Conservation (phyloP, 2,329 filamentous ascomycete species). For the Talaromyces sp. region DNA sequence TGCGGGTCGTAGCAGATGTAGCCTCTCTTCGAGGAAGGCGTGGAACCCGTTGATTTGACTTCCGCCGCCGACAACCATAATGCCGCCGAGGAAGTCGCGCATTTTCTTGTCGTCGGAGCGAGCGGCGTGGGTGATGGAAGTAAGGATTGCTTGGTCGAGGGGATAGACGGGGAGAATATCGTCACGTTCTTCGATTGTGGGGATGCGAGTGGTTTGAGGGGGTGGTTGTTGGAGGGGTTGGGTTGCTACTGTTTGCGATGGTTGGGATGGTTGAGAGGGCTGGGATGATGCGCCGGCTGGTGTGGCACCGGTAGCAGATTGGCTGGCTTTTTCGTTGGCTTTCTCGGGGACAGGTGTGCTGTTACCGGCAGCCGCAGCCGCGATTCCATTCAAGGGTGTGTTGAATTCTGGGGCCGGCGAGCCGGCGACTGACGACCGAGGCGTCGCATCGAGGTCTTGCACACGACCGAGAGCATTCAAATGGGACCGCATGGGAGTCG, state of each 20-base stretch:
- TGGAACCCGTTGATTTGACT: slow-evolving; percentile 78
- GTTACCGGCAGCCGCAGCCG: background rate
- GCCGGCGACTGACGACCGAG: slow-evolving; percentile 78
- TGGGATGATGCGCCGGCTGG: background rate
- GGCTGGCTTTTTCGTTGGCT: slow-evolving; percentile 23
- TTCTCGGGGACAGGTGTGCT: slow-evolving; percentile 39
- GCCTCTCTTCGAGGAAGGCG: slow-evolving; percentile 75
- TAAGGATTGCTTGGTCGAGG: slow-evolving; percentile 84
- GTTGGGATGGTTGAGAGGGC: background rate
- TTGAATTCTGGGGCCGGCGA: slow-evolving; percentile 84
- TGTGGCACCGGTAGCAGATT: background rate
- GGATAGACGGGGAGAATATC: slow-evolving; percentile 76
- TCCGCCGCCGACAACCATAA: slow-evolving; percentile 87
- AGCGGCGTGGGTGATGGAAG: slow-evolving; percentile 81
- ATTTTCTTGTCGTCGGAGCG: slow-evolving; percentile 89
- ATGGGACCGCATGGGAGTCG: slow-evolving; percentile 46
- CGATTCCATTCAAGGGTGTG: slow-evolving; percentile 55
- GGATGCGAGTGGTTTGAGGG: slow-evolving; percentile 33
- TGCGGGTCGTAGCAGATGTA: slow-evolving; percentile 63
- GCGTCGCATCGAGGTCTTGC: slow-evolving; percentile 70
- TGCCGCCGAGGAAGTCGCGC: slow-evolving; percentile 81
- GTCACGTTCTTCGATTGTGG: slow-evolving; percentile 63
- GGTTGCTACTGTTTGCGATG: background rate
- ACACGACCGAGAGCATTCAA: slow-evolving; percentile 68
- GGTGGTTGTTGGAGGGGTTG: slow-evolving; percentile 26